These are phyloP conservation scores for Lactarius vividus DNA, from an alignment of 768 basidiomycete species.

Conservation along the genomic window DNA sequence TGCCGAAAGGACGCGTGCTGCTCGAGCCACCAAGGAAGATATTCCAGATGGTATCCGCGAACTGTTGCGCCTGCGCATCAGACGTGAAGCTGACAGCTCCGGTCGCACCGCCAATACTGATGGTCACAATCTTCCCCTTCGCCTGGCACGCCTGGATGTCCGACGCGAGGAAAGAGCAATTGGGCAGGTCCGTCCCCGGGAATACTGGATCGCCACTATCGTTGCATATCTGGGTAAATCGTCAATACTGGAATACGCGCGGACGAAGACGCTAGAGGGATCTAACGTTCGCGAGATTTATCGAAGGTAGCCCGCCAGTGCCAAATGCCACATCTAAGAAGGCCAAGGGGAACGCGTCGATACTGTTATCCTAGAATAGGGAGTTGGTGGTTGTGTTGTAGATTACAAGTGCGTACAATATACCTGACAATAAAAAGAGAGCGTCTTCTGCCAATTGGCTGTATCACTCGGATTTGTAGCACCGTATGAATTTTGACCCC, in stretches of 20 bases:
- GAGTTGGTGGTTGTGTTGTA: background rate
- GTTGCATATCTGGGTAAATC: slow-evolving; percentile 58
- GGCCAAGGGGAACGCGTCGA: slow-evolving; percentile 59
- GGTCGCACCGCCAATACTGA: slow-evolving; percentile 45
- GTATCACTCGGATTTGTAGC: slow-evolving; percentile 42
- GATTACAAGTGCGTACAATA: background rate
- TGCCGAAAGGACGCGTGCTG: slow-evolving; percentile 65
- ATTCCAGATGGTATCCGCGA: slow-evolving; percentile 70
- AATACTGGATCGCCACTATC: slow-evolving; percentile 53
- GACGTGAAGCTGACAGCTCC: slow-evolving; percentile 60
- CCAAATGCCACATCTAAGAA: slow-evolving; percentile 62
- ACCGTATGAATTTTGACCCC: slow-evolving; percentile 60
- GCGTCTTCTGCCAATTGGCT: slow-evolving; percentile 49
- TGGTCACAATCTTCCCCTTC: slow-evolving; percentile 40
- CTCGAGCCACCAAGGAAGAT: slow-evolving; percentile 65
- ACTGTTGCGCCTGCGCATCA: slow-evolving; percentile 53
- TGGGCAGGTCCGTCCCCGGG: slow-evolving; percentile 57
- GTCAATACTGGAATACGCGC: background rate
- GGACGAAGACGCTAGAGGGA: slow-evolving; percentile 2
- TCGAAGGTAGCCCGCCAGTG: slow-evolving; percentile 52
- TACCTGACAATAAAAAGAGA: slow-evolving; percentile 55
- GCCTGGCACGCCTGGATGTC: slow-evolving; percentile 64
- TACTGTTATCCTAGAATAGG: slow-evolving; percentile 46
- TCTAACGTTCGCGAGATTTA: slow-evolving; percentile 59
- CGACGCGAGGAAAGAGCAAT: slow-evolving; percentile 58